Evolutionary conservation across 352 stramenopile genomes (phyloP), one percentile per base, ranked within the genome.

Genomic region (Phytopythium ostracodes): DNA sequence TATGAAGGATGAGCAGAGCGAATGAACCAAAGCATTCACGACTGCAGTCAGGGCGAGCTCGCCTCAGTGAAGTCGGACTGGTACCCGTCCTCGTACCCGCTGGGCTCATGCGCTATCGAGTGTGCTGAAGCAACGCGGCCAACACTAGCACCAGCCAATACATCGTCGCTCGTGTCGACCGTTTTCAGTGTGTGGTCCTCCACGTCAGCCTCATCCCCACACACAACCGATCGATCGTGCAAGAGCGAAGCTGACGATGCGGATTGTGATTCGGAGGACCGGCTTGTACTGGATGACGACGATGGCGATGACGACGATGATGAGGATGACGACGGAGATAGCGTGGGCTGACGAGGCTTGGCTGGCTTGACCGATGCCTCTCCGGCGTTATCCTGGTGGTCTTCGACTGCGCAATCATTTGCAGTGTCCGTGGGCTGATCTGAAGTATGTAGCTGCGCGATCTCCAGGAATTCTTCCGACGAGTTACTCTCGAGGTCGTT

Each of bases 401-500:
- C 46, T 18, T 29, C 24, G 9, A 24, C 18, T 5, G 49, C 27
- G n/a, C 20, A 8, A 20, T 35, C 24, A n/a, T 35, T 3, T 25
- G 27, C 2, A 27, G 33, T 9, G 5, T 17, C 50, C 12, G 18
- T 18, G 27, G n/a, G 10, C 14, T 53, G 46, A 22, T 35, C 46
- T 2, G 24, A 27, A 0, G 47, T 54, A 9, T 68, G 68, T 27
- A 65, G 57, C 5, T 68, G 54, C 2, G 65, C 68, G 14, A 75
- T 52, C 17, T 76, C 64, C 20, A 82, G 33, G 33, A 79, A 66
- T 25, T 77, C 73, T n/a, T 65, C 62, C 0, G 71, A 82, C 14
- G 61, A 70, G 18, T 67, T 65, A n/a, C 71, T 82, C 18, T 70
- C 66, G 24, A 66, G 24, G 12, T 66, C 67, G 51, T 67, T 38